These are phyloP conservation scores for Carallia brachiata DNA, from an alignment of 345 rosid species.

Conservation along the genomic window DNA sequence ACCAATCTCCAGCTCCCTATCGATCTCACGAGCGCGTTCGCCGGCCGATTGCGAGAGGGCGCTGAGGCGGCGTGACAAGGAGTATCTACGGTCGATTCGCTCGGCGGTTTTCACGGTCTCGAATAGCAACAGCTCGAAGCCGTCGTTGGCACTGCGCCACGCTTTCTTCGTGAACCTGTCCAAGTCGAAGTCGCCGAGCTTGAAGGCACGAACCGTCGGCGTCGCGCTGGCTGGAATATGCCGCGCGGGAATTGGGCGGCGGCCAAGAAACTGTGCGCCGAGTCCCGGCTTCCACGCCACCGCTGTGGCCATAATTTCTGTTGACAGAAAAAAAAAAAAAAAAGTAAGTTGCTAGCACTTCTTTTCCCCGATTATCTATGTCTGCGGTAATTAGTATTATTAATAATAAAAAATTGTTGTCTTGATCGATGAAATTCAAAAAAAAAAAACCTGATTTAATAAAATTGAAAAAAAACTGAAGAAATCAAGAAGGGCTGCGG, in stretches of 20 bases:
- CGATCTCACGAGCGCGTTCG: slow-evolving; percentile 69
- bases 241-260: slow-evolving; percentile 4
- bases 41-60: slow-evolving; percentile 57
- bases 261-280: slow-evolving; percentile 8
- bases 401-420: no score
- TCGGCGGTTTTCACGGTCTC: slow-evolving; percentile 86
- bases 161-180: slow-evolving; percentile 54
- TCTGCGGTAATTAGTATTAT: no score
- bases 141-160: slow-evolving; percentile 81
- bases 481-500: no score
- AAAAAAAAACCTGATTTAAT: no score
- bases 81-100: slow-evolving; percentile 73
- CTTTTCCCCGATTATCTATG: no score
- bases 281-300: slow-evolving; percentile 14
- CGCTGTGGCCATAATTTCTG: slow-evolving; percentile 17
- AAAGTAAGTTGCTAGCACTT: no score
- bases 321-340: no score
- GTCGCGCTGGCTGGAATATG: no score
- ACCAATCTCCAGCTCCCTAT: slow-evolving; percentile 66
- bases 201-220: slow-evolving; percentile 41
- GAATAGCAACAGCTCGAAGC: slow-evolving; percentile 72
- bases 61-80: slow-evolving; percentile 61
- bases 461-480: no score
- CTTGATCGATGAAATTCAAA: no score
- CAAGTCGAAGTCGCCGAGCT: slow-evolving; percentile 47